Evolutionary conservation across 768 basidiomycete genomes (phyloP), one percentile per base, ranked within the genome.

Genomic region (Xerocomellus dryophilus): DNA sequence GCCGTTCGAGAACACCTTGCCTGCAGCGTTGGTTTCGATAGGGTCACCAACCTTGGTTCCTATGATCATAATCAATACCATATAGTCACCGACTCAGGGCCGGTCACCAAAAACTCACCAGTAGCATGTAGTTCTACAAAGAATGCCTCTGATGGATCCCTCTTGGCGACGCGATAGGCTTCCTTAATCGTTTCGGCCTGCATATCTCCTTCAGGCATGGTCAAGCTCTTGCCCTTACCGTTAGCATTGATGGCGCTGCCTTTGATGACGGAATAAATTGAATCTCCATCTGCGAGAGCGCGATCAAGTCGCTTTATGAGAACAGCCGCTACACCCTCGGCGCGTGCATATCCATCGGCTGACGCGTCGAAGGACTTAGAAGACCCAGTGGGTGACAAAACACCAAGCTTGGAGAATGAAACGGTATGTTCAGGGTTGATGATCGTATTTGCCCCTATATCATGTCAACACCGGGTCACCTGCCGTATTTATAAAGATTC

Each of bases 121-220:
- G 80, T 80, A 18, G 76, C 78, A 52, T 82, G 81, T 11, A 78
- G 55, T 58, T 81, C 80, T 0, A 81, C 69, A 55, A 70, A 81
- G 53, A 80, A 79, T 4, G 76, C 75, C 23, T 81, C 77, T 1
- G 60, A 55, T 5, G 70, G 73, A 39, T 70, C 61, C 51, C 62
- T 59, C 14, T 54, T 53, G 7, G 71, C 69, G 14, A 59, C 47
- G 7, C 59, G 58, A 47, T 71, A 73, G 4, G 73, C 72, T 17
- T 62, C 62, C 50, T 56, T 66, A 49, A 73, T 74, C 27, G 71
- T 69, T 41, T 63, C 61, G 4, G 62, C 63, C 52, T 73, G 72
- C 53, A 66, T 66, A 49, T 68, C 65, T 2, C 69, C 70, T 44
- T 67, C 68, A 0, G 72, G 72, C 57, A 70, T 71, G 9, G 72